Evolutionary conservation across 2,329 filamentous ascomycete genomes (phyloP).

Genomic region (Pseudogymnoascus sp.): DNA sequence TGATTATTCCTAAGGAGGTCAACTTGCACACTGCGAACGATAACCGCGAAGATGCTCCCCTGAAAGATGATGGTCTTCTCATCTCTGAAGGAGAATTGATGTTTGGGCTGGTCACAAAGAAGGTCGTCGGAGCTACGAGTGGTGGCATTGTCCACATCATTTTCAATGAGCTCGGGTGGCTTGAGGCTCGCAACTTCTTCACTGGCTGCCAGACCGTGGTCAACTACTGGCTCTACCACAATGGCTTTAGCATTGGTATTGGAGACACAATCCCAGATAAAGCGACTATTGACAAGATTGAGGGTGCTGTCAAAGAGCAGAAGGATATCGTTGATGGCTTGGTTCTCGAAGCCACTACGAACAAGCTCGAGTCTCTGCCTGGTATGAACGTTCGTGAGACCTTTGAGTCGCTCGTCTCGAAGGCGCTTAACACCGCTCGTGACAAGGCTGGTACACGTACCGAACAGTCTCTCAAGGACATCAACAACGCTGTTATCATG

Average conservation of each 20-base stretch:
- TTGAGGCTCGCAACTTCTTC: slow-evolving; percentile 87
- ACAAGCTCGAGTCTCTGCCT: slow-evolving; percentile 82
- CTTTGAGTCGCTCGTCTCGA: slow-evolving; percentile 94
- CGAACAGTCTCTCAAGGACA: slow-evolving; percentile 84
- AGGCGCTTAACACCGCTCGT: slow-evolving; percentile 88
- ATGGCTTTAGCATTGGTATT: slow-evolving; percentile 96
- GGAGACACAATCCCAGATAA: slow-evolving; percentile 94
- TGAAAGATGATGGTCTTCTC: slow-evolving; percentile 69
- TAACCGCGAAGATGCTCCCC: slow-evolving; percentile 49
- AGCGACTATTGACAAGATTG: slow-evolving; percentile 74
- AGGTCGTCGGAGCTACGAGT: slow-evolving; percentile 80
- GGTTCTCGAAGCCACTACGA: slow-evolving; percentile 71
- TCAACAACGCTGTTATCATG: slow-evolving; percentile 96
- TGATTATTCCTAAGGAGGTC: slow-evolving; percentile 81
- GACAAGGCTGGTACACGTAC: slow-evolving; percentile 92
- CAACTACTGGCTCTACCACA: slow-evolving; percentile 94
- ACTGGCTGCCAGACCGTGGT: slow-evolving; percentile 92
- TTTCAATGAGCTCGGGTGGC: slow-evolving; percentile 86
- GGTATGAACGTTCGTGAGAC: slow-evolving; percentile 99
- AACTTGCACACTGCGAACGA: slow-evolving; percentile 66
- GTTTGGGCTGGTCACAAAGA: slow-evolving; percentile 87
- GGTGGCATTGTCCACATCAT: slow-evolving; percentile 92
- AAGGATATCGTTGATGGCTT: slow-evolving; percentile 74
- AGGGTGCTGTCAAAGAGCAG: slow-evolving; percentile 69
- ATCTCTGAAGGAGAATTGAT: slow-evolving; percentile 84